Conservation (phyloP, 208 protist species). For the Acanthamoeba sp. region DNA sequence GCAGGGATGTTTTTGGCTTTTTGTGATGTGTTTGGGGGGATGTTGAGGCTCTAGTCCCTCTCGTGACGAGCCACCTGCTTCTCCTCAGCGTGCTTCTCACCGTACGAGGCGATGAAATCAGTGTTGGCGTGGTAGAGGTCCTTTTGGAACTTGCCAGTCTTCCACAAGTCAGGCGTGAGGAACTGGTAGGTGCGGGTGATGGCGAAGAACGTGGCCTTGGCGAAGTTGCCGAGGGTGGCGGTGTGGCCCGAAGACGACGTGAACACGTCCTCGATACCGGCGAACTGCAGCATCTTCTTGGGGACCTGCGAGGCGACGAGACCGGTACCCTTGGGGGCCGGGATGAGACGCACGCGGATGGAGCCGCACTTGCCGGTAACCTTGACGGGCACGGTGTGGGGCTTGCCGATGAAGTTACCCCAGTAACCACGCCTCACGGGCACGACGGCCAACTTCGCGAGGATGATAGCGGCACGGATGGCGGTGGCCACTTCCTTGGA, state of each 20-base stretch:
- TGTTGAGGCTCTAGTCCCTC: not conserved
- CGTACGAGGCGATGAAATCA: slow-evolving; percentile 81
- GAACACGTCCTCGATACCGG: slow-evolving; percentile 99
- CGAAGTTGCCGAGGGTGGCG: slow-evolving; percentile 99
- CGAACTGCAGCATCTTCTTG: slow-evolving; percentile 99
- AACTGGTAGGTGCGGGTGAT: slow-evolving; percentile 98
- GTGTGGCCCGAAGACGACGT: slow-evolving; percentile 98
- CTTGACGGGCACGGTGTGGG: slow-evolving; percentile 99
- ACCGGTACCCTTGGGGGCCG: slow-evolving; percentile 99
- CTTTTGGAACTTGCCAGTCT: slow-evolving; percentile 91
- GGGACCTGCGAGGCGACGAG: slow-evolving; percentile 98
- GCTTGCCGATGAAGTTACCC: slow-evolving; percentile 99
- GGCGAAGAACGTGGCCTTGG: slow-evolving; percentile 99
- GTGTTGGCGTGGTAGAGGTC: slow-evolving; percentile 93
- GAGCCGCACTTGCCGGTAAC: slow-evolving; percentile 99
- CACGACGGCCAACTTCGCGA: slow-evolving; percentile 98
- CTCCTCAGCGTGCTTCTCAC: not conserved
- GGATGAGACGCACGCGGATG: slow-evolving; percentile 97
- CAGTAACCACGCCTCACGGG: slow-evolving; percentile 99
- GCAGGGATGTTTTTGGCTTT: not conserved
- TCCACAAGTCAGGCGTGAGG: slow-evolving; percentile 99
- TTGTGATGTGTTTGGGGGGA: not conserved
- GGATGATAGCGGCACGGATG: slow-evolving; percentile 98
- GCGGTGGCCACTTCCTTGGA: slow-evolving; percentile 99
- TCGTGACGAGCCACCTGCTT: not conserved